These are phyloP conservation scores for Fusarium drepaniforme DNA, from an alignment of 2,329 filamentous ascomycete genomes.

Conservation along the genomic window DNA sequence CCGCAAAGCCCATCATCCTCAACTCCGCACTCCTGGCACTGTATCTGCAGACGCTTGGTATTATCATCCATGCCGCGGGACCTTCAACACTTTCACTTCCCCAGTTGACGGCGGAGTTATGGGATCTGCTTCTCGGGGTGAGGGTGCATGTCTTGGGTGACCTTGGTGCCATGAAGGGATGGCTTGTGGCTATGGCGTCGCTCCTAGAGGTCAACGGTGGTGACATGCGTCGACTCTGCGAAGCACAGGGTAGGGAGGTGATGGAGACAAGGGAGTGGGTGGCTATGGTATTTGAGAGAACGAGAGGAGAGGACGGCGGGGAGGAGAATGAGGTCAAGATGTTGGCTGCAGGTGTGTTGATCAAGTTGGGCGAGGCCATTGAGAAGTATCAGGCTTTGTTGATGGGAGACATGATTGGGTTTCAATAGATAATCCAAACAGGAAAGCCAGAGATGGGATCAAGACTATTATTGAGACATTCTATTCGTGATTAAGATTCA, in stretches of 20 bases:
- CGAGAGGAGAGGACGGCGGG: constrained; percentile 61
- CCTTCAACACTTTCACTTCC: constrained; percentile 81
- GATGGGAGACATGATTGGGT: constrained; percentile 75
- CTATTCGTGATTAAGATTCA: constrained; percentile 29
- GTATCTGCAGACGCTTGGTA: constrained; percentile 86
- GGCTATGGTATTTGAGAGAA: constrained; percentile 76
- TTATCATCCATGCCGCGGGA: constrained; percentile 86
- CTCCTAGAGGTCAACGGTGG: constrained; percentile 85
- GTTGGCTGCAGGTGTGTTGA: constrained; percentile 80
- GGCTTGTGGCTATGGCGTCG: constrained; percentile 84
- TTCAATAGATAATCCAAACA: constrained; percentile 25
- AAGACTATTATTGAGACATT: constrained; percentile 11
- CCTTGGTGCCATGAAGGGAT: constrained; percentile 75
- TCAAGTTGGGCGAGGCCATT: constrained; percentile 84
- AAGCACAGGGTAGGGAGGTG: constrained; percentile 79
- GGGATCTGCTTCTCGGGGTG: constrained; percentile 82
- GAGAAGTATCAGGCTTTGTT: constrained; percentile 84
- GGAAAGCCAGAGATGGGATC: not conserved
- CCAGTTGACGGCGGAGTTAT: constrained; percentile 86
- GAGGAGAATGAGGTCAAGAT: constrained; percentile 86
- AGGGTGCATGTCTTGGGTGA: constrained; percentile 72
- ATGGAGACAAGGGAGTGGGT: constrained; percentile 93
- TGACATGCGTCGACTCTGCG: constrained; percentile 78
- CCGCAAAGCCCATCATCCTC: constrained; percentile 71
- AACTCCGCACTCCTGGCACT: constrained; percentile 81